Base-by-base conservation (phyloP, 371 early-diverging fungal species). In the Mortierella sp. region DNA sequence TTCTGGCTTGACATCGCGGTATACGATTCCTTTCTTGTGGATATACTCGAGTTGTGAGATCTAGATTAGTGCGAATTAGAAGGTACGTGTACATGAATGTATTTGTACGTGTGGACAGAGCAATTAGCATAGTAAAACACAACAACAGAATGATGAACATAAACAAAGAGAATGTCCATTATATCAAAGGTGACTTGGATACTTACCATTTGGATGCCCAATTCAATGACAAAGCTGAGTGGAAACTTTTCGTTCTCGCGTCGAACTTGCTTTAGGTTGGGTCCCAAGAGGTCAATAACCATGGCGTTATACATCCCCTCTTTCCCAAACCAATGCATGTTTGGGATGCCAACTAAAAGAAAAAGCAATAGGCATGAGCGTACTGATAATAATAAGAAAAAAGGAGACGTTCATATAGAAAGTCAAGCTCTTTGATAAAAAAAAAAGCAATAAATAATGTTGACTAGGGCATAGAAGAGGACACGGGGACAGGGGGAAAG, bases 1-100 rank as follows among this genome's bases (percentile, higher is more conserved):
- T 77, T 98, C 99, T 19, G 99, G 99, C 80, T 99, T 99, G 67
- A 99, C 94, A 83, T 99, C 99, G 61, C 98, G 89, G 83, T 99
- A 98, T 23, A 99, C 91, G 51, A 96, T 86, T 67, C 96, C 94
- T 75, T 90, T 88, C 61, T 94, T 90, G 83, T 99, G 99, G 49
- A 98, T 90, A 40, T 86, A 86, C 83, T 97, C 96, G n/a, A 98
- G 87, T 55, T 91, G 88, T 0, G 90, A 86, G 57, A 99, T 88
- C 93, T 93, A 28, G 35, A 31, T 12, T 32, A 51, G 10, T 35
- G 3, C 35, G 10, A 35, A 35, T 3, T 47, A 32, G 7, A 4
- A 23, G 12, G 26, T 28, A 53, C 23, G 3, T 53, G 26, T 9
- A 1, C 35, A 15, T 0, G 43, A 35, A 28, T 35, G 49, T 23